Evolutionary conservation across 129 eudicot species (phyloP).

Genomic region (Helianthus annuus): DNA sequence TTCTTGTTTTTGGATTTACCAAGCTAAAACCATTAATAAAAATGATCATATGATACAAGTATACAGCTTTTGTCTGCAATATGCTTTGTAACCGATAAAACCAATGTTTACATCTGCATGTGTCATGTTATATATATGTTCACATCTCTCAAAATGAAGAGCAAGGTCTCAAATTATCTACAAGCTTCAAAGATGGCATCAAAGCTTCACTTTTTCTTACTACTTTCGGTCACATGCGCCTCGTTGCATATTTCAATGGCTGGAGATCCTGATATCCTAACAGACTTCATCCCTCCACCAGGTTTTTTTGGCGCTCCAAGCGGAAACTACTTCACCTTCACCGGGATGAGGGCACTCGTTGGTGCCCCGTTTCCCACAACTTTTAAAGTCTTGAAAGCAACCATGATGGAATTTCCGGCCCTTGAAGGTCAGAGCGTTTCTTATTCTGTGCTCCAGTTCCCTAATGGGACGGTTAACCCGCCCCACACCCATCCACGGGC

Average conservation of each 20-base stretch:
- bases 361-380: conserved; percentile 18
- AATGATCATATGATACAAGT: neutral
- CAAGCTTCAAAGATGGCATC: conserved; percentile 21
- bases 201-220: conserved; percentile 17
- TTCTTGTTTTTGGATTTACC: neutral
- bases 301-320: neutral
- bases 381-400: conserved; percentile 29
- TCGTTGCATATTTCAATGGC: conserved; percentile 4
- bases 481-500: conserved; percentile 37
- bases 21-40: neutral
- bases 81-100: conserved; percentile 2
- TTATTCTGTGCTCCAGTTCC: conserved; percentile 32
- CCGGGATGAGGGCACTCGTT: conserved; percentile 25
- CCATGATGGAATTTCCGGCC: conserved; percentile 31
- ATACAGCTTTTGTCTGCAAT: neutral
- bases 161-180: neutral
- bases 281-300: conserved; percentile 25
- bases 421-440: conserved; percentile 27
- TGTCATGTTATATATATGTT: conserved; percentile 1
- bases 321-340: conserved; percentile 28
- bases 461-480: conserved; percentile 30
- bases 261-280: conserved; percentile 31
- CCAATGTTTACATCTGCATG: neutral
- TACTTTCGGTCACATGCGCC: conserved; percentile 16
- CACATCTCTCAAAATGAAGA: neutral